These are phyloP conservation scores for Cystofilobasidium bisporidii DNA, from an alignment of 768 basidiomycete genomes.

Conservation along the genomic window DNA sequence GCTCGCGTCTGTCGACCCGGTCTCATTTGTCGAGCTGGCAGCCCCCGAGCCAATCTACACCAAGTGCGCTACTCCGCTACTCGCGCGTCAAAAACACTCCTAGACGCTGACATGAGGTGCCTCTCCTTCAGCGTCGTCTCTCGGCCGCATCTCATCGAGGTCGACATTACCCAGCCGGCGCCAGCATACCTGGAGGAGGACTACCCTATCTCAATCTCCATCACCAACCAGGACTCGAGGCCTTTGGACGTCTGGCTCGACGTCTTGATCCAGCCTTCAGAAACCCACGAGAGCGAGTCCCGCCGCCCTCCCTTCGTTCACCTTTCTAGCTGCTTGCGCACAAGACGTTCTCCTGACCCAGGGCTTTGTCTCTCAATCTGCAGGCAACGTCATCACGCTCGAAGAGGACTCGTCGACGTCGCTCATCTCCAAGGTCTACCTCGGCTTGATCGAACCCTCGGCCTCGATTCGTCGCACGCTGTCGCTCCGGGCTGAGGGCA, in stretches of 20 bases:
- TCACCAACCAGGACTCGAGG: conserved; percentile 62
- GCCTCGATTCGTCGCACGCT: neutral
- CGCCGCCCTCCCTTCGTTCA: neutral
- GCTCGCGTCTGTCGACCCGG: conserved; percentile 46
- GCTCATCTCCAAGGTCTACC: conserved; percentile 37
- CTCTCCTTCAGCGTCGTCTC: conserved; percentile 40
- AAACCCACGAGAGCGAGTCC: conserved; percentile 59
- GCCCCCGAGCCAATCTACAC: conserved; percentile 47
- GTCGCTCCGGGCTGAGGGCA: conserved; percentile 15
- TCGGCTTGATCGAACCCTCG: conserved; percentile 31
- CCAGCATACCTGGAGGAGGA: conserved; percentile 75
- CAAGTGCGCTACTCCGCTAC: conserved; percentile 44
- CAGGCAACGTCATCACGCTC: conserved; percentile 44
- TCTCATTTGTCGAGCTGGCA: conserved; percentile 49
- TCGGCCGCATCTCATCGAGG: conserved; percentile 51
- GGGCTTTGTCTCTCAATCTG: neutral
- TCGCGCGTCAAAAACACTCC: no score
- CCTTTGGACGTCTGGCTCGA: conserved; percentile 62
- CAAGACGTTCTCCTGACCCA: no score
- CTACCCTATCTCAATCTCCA: conserved; percentile 60
- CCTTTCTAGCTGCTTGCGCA: no score
- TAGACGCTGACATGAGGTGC: no score
- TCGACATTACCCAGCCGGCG: conserved; percentile 52
- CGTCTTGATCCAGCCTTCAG: conserved; percentile 66
- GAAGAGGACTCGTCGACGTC: conserved; percentile 56